Conservation (phyloP, 768 basidiomycete genomes). For the Trametes cinnabarina region DNA sequence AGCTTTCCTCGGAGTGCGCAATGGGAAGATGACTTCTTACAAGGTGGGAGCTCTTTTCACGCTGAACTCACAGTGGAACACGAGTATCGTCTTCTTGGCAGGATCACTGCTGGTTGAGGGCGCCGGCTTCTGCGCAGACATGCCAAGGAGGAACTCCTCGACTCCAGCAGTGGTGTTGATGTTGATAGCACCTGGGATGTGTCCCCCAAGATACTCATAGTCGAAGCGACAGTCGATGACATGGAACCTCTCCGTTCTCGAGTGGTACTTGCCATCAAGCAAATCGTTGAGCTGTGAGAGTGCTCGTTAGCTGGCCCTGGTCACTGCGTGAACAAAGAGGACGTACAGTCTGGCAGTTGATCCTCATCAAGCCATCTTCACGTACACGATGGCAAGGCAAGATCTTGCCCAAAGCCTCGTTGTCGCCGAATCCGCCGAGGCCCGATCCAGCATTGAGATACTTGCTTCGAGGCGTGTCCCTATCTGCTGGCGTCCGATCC, state of each 20-base stretch:
- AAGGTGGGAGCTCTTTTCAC: constrained; percentile 94
- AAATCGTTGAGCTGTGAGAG: constrained; percentile 67
- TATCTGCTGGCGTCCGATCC: constrained; percentile 13
- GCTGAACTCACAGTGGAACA: constrained; percentile 99
- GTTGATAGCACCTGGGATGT: constrained; percentile 89
- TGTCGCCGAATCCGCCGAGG: constrained; percentile 86
- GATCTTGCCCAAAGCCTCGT: constrained; percentile 90
- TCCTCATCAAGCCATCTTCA: constrained; percentile 94
- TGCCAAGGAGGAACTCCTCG: constrained; percentile 76
- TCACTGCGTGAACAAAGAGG: neutral
- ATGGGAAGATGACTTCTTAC: constrained; percentile 46
- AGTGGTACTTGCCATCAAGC: constrained; percentile 69
- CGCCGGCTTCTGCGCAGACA: constrained; percentile 51
- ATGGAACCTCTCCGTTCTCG: constrained; percentile 64
- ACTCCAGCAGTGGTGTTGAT: constrained; percentile 78
- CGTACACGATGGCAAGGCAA: constrained; percentile 91
- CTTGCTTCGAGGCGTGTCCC: constrained; percentile 32
- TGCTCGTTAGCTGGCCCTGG: neutral
- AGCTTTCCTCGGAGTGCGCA: neutral
- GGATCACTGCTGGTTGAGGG: constrained; percentile 75
- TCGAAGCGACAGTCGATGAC: constrained; percentile 97
- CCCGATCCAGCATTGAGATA: constrained; percentile 47
- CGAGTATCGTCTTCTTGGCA: constrained; percentile 74
- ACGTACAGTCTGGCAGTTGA: constrained; percentile 75
- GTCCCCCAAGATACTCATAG: constrained; percentile 93